A percentile compares a stretch with the other conserved stretches of the same genome.
Evolutionary conservation across 345 rosid genomes (phyloP).

Genomic region (Microcos paniculata): DNA sequence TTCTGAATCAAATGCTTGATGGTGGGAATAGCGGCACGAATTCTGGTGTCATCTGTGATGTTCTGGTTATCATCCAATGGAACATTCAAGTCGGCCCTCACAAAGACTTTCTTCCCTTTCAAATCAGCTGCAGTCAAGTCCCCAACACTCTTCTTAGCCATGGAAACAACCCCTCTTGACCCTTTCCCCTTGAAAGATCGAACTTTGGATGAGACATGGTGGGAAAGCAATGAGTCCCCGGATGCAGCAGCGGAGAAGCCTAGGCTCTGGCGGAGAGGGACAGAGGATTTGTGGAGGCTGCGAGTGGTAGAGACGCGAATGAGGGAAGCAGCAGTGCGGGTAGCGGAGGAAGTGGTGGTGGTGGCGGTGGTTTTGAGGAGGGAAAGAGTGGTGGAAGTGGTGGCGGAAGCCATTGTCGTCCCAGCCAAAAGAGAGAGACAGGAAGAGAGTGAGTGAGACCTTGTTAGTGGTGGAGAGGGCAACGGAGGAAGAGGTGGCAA

Average conservation of each 20-base stretch:
- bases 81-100: constrained; percentile 91
- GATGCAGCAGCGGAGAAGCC: constrained; percentile 54
- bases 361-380: constrained; percentile 57
- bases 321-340: constrained; percentile 40
- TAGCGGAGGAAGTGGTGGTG: constrained; percentile 32
- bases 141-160: constrained; percentile 95
- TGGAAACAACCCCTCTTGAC: constrained; percentile 52
- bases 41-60: constrained; percentile 92
- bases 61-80: constrained; percentile 90
- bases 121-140: constrained; percentile 69
- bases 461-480: not conserved
- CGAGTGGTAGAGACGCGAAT: constrained; percentile 38
- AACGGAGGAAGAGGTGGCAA: not conserved
- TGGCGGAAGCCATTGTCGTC: constrained; percentile 55
- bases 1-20: constrained; percentile 85
- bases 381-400: constrained; percentile 63
- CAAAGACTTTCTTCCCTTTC: constrained; percentile 95
- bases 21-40: constrained; percentile 95
- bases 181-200: constrained; percentile 37
- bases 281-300: constrained; percentile 20
- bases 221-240: constrained; percentile 45
- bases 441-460: not conserved
- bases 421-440: constrained; percentile 6
- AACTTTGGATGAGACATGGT: constrained; percentile 49
- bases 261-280: constrained; percentile 40